Conservation (phyloP, 371 early-diverging fungal species). For the Gilbertella persicaria region DNA sequence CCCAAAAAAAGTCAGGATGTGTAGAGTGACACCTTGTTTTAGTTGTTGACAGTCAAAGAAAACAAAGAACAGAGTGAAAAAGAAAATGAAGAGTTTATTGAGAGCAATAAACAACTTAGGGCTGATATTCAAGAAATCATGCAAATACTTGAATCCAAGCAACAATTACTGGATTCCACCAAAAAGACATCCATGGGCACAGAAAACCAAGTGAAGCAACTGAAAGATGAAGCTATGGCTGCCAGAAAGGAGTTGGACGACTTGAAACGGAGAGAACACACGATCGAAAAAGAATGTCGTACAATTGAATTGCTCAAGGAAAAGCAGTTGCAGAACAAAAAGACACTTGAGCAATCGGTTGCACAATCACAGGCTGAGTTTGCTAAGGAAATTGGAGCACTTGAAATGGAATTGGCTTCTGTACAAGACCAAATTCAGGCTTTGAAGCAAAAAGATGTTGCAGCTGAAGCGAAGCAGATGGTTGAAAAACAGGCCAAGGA, state of each 20-base stretch:
- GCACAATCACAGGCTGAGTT: conserved; percentile 23
- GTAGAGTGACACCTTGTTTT: neutral
- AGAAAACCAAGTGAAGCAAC: conserved; percentile 32
- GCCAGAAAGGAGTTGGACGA: conserved; percentile 45
- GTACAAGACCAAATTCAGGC: conserved; percentile 18
- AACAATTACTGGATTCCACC: conserved; percentile 37
- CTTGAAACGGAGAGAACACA: conserved; percentile 27
- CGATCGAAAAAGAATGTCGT: conserved; percentile 28
- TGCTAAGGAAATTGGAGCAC: conserved; percentile 21
- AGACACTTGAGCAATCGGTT: conserved; percentile 26
- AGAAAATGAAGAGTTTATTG: conserved; percentile 35
- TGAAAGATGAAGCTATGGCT: conserved; percentile 41
- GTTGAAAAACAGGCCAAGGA: conserved; percentile 24
- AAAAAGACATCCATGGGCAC: conserved; percentile 26
- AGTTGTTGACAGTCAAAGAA: conserved; percentile 33
- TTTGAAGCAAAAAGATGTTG: conserved; percentile 13
- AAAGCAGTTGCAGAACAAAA: conserved; percentile 24
- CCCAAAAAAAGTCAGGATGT: neutral
- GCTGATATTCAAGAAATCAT: conserved; percentile 42
- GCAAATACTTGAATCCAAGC: conserved; percentile 42
- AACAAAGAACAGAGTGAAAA: conserved; percentile 27
- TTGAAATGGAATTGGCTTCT: conserved; percentile 16
- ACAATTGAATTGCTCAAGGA: conserved; percentile 24
- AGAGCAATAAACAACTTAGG: conserved; percentile 38
- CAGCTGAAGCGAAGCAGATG: conserved; percentile 8